Base-by-base conservation (phyloP, 495 filamentous ascomycete genomes). In the Penicillium macrosclerotiorum region DNA sequence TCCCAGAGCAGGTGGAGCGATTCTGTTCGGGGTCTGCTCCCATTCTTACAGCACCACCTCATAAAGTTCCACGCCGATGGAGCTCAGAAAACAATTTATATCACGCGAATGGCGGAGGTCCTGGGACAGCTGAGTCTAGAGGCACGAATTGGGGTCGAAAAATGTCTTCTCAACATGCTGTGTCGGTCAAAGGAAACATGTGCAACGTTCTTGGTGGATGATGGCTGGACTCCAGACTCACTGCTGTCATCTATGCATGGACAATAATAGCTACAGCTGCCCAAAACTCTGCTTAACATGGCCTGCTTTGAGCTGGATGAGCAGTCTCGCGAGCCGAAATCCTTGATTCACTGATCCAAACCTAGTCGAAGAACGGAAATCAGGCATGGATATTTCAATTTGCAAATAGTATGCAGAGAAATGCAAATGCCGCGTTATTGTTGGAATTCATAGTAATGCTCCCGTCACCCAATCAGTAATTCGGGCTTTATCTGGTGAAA, bases 141-240 rank as follows among this genome's bases (percentile, higher is more conserved):
- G 31, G 57, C 57, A 9, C 57, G 47, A 9, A 49, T 37, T 24
- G 60, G 60, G 17, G 51, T 61, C 27, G 60, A 64, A 30, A 58
- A 55, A 33, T 61, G 60, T 48, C 54, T 64, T 30, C 41, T 64
- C 11, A 64, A 64, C 41, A 43, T 64, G 45, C 44, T 61, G 3
- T 61, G 53, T 38, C 45, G 45, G 7, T 24, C 48, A 1, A 27
- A 44, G 1, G 39, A 54, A 6, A 34, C 39, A 7, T 20, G 42
- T 4, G 11, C 39, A 8, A 25, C 24, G 1, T 40, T 49, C 9
- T 26, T 50, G 6, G 25, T 51, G 8, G 57, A 64, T 45, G 49
- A 59, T 18, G 51, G 51, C 3, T 54, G 53, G 47, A 54, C 60
- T 7, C 57, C 57, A 17, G 57, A 64, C 49, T 61, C 60, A 18